These are phyloP conservation scores for Neoboletus brunneissimus DNA, from an alignment of 768 basidiomycete species.

Conservation along the genomic window DNA sequence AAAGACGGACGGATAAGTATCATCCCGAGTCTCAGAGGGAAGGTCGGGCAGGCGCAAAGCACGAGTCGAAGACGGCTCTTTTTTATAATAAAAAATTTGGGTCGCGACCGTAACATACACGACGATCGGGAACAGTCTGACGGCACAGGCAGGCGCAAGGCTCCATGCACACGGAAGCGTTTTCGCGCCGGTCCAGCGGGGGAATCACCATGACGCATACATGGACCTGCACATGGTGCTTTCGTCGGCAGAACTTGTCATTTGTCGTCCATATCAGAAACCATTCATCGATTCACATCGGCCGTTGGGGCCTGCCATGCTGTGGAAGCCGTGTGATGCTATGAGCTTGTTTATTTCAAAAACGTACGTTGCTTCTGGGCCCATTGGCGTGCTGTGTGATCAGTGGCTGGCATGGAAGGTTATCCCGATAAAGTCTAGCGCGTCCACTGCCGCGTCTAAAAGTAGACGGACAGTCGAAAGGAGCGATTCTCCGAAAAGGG, in stretches of 20 bases:
- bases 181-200: not conserved
- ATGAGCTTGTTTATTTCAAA: slow-evolving; percentile 16
- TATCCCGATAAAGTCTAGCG: slow-evolving; percentile 9
- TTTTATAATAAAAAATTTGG: not conserved
- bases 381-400: slow-evolving; percentile 25
- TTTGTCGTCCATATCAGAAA: not conserved
- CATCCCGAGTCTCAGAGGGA: not conserved
- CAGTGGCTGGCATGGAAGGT: slow-evolving; percentile 8
- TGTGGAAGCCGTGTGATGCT: slow-evolving; percentile 18
- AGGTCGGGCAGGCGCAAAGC: not conserved
- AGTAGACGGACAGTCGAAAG: not conserved
- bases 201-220: not conserved
- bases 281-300: slow-evolving; percentile 2
- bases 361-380: not conserved
- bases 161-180: not conserved
- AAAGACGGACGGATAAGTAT: slow-evolving; percentile 2
- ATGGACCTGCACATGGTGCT: not conserved
- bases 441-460: slow-evolving; percentile 1
- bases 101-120: not conserved
- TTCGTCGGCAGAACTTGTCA: slow-evolving; percentile 4
- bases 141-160: slow-evolving; percentile 4
- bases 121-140: not conserved
- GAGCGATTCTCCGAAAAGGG: slow-evolving; percentile 21
- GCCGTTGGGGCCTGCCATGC: slow-evolving; percentile 12
- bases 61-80: not conserved